Base-by-base conservation (phyloP, 805 yeast genomes). In the Alloascoidea hylecoeti region DNA sequence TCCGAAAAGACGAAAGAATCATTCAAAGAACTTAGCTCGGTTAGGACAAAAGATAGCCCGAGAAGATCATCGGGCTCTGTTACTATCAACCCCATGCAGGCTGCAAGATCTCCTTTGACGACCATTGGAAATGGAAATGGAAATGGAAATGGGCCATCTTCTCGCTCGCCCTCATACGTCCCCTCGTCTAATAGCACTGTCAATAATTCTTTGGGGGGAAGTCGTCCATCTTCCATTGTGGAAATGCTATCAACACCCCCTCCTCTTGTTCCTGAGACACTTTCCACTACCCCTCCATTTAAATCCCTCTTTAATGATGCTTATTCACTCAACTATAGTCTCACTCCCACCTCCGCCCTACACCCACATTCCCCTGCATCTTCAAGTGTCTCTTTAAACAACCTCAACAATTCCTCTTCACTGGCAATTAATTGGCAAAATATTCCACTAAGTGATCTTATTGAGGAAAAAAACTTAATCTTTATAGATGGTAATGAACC, bases 401-500 rank as follows among this genome's bases (percentile, higher is more conserved):
- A 9, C 30, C 30, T n/a, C n/a, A n/a, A n/a, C 39, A 46, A 27
- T 84, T 9, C 30, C 30, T 23, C 30, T 9, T 9, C 30, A 9
- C n/a, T n/a, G 13, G n/a, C n/a, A 9, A 23, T n/a, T n/a, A n/a
- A 80, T 46, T 84, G 95, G 94, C 72, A 72, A 49, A 80, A 78
- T 43, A 71, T 83, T 16, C 71, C 68, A 33, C 63, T 92, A 43
- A 56, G 69, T 12, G 92, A 83, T 46, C 66, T 92, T 47, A 78
- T 86, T 33, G 94, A 84, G 56, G 66, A 71, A 34, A 86, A 80
- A 45, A 79, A 82, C 53, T 67, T 92, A 47, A 71, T 88, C 36
- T 66, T 75, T 33, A 76, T 86, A 44, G 70, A 71, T 44, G 73
- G 78, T 2, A 58, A 72, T 4, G 63, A 72, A 27, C 74, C 95